Evolutionary conservation across 331 rosid species (phyloP).

Genomic region (Prunus yedoensis): DNA sequence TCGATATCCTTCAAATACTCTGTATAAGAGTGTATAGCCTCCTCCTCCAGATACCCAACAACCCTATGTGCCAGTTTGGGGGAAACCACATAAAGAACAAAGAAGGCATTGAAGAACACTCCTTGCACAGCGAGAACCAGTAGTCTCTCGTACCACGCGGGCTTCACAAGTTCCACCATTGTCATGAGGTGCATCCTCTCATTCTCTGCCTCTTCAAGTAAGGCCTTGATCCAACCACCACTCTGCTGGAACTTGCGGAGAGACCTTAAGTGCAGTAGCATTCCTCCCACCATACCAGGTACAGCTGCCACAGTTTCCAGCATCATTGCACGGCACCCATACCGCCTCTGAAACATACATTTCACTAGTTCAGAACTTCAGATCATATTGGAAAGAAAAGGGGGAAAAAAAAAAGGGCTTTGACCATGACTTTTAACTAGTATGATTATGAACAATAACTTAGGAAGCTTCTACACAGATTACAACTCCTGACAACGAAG

Average conservation of each 20-base stretch:
- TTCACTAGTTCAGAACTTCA: not conserved
- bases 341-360: slow-evolving; percentile 50
- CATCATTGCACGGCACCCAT: slow-evolving; percentile 92
- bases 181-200: slow-evolving; percentile 97
- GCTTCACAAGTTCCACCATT: slow-evolving; percentile 78
- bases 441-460: not conserved
- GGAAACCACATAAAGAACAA: slow-evolving; percentile 62
- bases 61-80: slow-evolving; percentile 78
- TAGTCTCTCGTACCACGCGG: slow-evolving; percentile 76
- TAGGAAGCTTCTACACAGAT: not conserved
- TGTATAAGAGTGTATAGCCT: slow-evolving; percentile 70
- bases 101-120: slow-evolving; percentile 81
- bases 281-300: slow-evolving; percentile 93
- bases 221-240: slow-evolving; percentile 85
- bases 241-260: slow-evolving; percentile 70
- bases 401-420: too few relatives aligned
- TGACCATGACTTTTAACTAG: not conserved
- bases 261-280: slow-evolving; percentile 70
- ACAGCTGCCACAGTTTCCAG: slow-evolving; percentile 87
- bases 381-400: not conserved
- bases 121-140: slow-evolving; percentile 77
- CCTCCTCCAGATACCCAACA: slow-evolving; percentile 86
- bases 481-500: not conserved
- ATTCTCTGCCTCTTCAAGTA: slow-evolving; percentile 90
- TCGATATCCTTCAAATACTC: slow-evolving; percentile 58